Evolutionary conservation across 2,329 filamentous ascomycete genomes (phyloP), one percentile per base, ranked within the genome.

Genomic region (Sphaerulina musiva): DNA sequence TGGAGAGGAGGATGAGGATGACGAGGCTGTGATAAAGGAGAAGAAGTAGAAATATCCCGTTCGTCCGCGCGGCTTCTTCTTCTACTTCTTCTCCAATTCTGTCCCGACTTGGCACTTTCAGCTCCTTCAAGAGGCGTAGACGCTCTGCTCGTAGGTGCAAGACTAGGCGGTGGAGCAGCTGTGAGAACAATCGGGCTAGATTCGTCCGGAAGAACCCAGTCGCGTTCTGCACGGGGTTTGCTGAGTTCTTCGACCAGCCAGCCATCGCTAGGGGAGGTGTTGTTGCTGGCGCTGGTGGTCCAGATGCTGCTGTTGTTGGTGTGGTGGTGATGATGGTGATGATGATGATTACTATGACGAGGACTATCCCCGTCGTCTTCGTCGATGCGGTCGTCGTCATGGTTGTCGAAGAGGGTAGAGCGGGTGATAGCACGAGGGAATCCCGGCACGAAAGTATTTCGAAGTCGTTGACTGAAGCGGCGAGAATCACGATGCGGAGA

Each of bases 131-230:
- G 41, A 6, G 48, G 36, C 10, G 48, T 51, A 17, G 36, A 32
- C 14, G 51, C 51, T 9, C 43, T 26, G 6, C 50, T 53, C n/a
- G 36, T 42, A 3, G 56, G 55, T 36, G 54, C 56, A n/a, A 65
- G 63, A 2, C 44, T 53, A 11, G 44, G 44, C 6, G 68, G 66
- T 12, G 68, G 68, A n/a, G 68, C 69, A 3, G 68, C 66, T 7
- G 66, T 67, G 17, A 20, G 20, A 2, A 65, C 68, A 14, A 51
- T 34, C 2, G 48, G 48, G 39, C 48, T 51, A 8, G 48, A 51
- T 59, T 70, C 68, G 26, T 64, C 65, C 0, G 68, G 66, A 1
- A 66, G 48, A 1, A 69, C 67, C 57, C 61, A 70, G 6, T 52
- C 61, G 29, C 68, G 57, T 47, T 69, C 55, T 40, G 68, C 58